Evolutionary conservation across 371 early-diverging fungal species (phyloP).

Genomic region (Entomophthora muscae): DNA sequence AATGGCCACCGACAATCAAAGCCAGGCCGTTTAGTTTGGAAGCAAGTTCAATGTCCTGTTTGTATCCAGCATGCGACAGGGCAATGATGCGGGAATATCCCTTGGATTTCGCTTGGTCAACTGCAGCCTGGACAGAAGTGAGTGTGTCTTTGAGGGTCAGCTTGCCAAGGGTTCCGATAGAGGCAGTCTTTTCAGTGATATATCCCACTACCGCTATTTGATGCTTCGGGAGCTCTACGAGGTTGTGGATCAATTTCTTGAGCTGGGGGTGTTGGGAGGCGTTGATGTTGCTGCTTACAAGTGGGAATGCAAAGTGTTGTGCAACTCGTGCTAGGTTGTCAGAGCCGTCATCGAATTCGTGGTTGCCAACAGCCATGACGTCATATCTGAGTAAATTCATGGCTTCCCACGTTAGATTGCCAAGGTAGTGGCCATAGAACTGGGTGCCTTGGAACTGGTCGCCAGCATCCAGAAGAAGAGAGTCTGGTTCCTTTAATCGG

Average conservation of each 20-base stretch:
- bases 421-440: conserved; percentile 30
- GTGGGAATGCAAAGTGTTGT: conserved; percentile 31
- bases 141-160: conserved; percentile 26
- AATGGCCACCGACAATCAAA: too few species aligned
- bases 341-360: too few species aligned
- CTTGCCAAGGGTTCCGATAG: conserved; percentile 29
- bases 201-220: conserved; percentile 43
- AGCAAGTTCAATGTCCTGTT: conserved; percentile 35
- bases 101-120: conserved; percentile 28
- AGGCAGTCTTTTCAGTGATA: conserved; percentile 35
- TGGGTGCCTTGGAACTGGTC: conserved; percentile 42
- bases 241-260: conserved; percentile 31
- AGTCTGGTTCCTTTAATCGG: conserved; percentile 18
- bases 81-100: conserved; percentile 44
- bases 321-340: conserved; percentile 26
- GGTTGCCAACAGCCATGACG: conserved; percentile 46
- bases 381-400: conserved; percentile 33
- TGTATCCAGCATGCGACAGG: conserved; percentile 51
- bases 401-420: conserved; percentile 34
- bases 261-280: conserved; percentile 20
- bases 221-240: conserved; percentile 36
- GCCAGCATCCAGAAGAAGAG: conserved; percentile 37
- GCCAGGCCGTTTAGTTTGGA: conserved; percentile 23
- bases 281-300: conserved; percentile 44
- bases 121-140: conserved; percentile 27